Conservation (phyloP, 257 asterid species). For the Nicotiana noctiflora region DNA sequence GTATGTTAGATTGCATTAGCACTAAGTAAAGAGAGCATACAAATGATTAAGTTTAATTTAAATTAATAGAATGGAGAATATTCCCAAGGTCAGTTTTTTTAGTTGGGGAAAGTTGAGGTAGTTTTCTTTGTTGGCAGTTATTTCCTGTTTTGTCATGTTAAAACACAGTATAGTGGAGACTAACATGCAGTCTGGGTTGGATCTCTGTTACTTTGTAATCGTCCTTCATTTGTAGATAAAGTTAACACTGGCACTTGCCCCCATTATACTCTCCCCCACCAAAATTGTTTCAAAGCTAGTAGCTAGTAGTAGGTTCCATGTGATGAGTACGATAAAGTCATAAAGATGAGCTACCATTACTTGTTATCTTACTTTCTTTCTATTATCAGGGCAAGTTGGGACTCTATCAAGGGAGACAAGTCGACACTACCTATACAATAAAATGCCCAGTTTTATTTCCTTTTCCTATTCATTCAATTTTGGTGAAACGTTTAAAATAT, state of each 20-base stretch:
- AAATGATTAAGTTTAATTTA: slow-evolving; percentile 6
- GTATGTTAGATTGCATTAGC: slow-evolving; percentile 26
- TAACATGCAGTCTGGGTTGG: slow-evolving; percentile 29
- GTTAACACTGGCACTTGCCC: slow-evolving; percentile 1
- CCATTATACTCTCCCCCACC: background rate
- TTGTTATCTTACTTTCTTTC: background rate
- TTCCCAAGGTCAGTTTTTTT: slow-evolving; percentile 25
- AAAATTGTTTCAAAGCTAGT: background rate
- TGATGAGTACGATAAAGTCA: slow-evolving; percentile 10
- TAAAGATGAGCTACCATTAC: background rate
- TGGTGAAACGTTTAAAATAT: background rate
- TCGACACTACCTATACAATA: slow-evolving; percentile 3
- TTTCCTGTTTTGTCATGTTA: slow-evolving; percentile 15
- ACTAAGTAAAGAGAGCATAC: slow-evolving; percentile 4
- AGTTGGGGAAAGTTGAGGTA: slow-evolving; percentile 11
- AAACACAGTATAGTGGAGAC: slow-evolving; percentile 20
- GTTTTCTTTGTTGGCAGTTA: slow-evolving; percentile 24
- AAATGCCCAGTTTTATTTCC: background rate
- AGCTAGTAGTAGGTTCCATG: slow-evolving; percentile 24
- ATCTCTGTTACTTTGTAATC: background rate
- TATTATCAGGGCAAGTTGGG: background rate
- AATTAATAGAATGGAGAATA: slow-evolving; percentile 21
- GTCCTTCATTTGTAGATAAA: slow-evolving; percentile 4
- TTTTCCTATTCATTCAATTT: background rate
- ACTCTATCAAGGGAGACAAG: slow-evolving; percentile 4